Conservation (phyloP, 371 early-diverging fungal species). For the Thermomucor indicae-seudaticae region DNA sequence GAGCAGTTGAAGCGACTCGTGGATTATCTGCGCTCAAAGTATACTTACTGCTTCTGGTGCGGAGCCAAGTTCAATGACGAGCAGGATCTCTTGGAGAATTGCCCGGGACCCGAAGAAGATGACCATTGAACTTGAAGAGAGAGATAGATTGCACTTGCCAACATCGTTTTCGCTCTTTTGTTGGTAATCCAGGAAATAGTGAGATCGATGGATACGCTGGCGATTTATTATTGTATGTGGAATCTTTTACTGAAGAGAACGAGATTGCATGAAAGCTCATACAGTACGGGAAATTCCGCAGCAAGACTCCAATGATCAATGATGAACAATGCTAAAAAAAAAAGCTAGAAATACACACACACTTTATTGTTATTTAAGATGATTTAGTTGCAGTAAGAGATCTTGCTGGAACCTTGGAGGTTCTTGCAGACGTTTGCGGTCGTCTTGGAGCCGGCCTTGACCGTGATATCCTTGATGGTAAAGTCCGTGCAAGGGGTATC, state of each 20-base stretch:
- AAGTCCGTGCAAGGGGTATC: conserved; percentile 21
- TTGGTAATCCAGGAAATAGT: too few species aligned
- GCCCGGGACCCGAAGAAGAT: conserved; percentile 59
- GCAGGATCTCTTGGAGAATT: conserved; percentile 47
- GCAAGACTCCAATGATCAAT: too few species aligned
- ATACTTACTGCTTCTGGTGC: conserved; percentile 70
- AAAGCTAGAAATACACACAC: too few species aligned
- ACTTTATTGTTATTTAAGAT: too few species aligned
- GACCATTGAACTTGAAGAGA: conserved; percentile 55
- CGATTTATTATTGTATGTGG: too few species aligned
- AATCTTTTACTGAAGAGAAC: too few species aligned
- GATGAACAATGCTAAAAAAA: too few species aligned
- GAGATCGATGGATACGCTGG: too few species aligned
- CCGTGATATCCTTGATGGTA: conserved; percentile 11
- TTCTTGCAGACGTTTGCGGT: conserved; percentile 19
- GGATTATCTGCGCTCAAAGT: conserved; percentile 42
- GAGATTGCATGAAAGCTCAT: too few species aligned
- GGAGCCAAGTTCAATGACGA: conserved; percentile 44
- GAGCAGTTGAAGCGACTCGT: conserved; percentile 41
- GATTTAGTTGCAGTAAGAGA: conserved; percentile 21
- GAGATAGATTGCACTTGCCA: too few species aligned
- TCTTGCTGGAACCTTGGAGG: conserved; percentile 12
- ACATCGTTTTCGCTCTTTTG: too few species aligned
- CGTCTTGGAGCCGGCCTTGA: conserved; percentile 10
- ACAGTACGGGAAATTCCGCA: too few species aligned